A percentile compares a stretch with the other conserved stretches of the same genome.
Conservation (phyloP, 139 green algal genomes). For the Pleodorina starrii region DNA sequence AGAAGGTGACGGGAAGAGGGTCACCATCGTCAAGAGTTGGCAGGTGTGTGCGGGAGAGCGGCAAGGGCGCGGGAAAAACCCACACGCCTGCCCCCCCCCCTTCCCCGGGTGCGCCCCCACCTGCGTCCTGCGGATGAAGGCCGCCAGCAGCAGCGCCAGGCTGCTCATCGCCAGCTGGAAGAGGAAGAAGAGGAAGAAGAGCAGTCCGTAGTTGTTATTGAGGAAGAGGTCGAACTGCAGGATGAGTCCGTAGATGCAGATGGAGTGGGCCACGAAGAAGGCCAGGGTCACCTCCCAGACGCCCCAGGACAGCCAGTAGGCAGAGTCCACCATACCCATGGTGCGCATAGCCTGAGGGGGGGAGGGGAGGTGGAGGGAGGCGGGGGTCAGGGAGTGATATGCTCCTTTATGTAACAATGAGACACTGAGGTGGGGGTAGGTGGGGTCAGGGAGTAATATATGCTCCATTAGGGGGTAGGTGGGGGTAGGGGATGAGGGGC, state of each 20-base stretch:
- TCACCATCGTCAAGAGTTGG: too few relatives aligned
- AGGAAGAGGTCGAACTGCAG: slow-evolving; percentile 94
- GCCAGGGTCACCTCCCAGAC: slow-evolving; percentile 68
- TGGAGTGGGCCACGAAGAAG: slow-evolving; percentile 74
- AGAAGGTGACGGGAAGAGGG: not conserved
- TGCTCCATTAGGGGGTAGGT: not conserved
- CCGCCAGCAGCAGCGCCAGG: slow-evolving; percentile 81
- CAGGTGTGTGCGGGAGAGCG: too few relatives aligned
- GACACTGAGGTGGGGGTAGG: not conserved
- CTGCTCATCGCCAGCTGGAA: slow-evolving; percentile 88
- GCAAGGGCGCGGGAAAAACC: too few relatives aligned
- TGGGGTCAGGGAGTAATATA: not conserved
- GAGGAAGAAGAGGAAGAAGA: slow-evolving; percentile 94
- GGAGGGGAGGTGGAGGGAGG: not conserved
- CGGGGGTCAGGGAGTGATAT: too few relatives aligned
- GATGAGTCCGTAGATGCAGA: slow-evolving; percentile 85
- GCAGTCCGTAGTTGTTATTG: slow-evolving; percentile 88
- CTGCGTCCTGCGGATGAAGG: slow-evolving; percentile 77
- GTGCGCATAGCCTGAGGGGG: slow-evolving; percentile 86
- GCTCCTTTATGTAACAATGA: too few relatives aligned
- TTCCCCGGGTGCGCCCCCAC: too few relatives aligned
- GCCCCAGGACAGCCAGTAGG: slow-evolving; percentile 92
- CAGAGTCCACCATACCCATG: slow-evolving; percentile 90
- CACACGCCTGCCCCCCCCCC: too few relatives aligned
- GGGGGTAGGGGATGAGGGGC: not conserved